A percentile compares a stretch with the other conserved stretches of the same genome.
These are phyloP conservation scores for Ceratocystis colombiana DNA, from an alignment of 2,329 filamentous ascomycete genomes.

Conservation along the genomic window DNA sequence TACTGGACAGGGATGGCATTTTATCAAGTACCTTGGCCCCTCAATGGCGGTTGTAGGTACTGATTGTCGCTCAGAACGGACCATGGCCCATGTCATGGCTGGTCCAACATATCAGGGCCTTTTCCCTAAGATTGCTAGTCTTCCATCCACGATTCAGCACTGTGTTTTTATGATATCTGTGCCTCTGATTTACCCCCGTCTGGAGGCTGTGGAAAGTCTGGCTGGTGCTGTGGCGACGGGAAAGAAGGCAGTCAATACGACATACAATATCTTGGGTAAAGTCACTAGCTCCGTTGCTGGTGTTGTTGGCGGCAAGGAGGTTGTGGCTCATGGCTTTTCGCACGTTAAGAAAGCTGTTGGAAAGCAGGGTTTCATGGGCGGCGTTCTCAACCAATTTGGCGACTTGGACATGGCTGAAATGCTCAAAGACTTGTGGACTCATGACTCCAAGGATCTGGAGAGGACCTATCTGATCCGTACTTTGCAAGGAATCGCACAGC, in stretches of 20 bases:
- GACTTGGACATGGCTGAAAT: conserved; percentile 93
- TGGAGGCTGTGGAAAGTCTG: conserved; percentile 85
- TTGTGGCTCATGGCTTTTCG: conserved; percentile 85
- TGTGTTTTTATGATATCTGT: conserved; percentile 94
- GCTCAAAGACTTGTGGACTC: conserved; percentile 93
- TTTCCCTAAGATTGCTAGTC: conserved; percentile 84
- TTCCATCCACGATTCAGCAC: conserved; percentile 89
- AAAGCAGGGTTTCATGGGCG: conserved; percentile 90
- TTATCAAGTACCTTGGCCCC: conserved; percentile 90
- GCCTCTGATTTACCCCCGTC: conserved; percentile 77
- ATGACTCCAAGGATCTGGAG: conserved; percentile 94
- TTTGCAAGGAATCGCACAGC: conserved; percentile 85
- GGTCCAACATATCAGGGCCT: conserved; percentile 95
- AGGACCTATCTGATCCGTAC: conserved; percentile 93
- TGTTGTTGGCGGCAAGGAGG: conserved; percentile 86
- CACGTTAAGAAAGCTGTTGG: conserved; percentile 95
- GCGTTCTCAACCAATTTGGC: conserved; percentile 89
- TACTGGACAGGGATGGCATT: conserved; percentile 96
- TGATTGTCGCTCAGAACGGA: conserved; percentile 86
- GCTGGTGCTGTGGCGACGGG: conserved; percentile 86
- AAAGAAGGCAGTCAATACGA: conserved; percentile 92
- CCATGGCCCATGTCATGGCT: conserved; percentile 82
- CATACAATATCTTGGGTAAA: conserved; percentile 92
- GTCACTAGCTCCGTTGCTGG: conserved; percentile 91
- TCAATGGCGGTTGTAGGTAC: conserved; percentile 81